Conservation (phyloP, 75 land plant genomes). For the Ceratopteris richardii region DNA sequence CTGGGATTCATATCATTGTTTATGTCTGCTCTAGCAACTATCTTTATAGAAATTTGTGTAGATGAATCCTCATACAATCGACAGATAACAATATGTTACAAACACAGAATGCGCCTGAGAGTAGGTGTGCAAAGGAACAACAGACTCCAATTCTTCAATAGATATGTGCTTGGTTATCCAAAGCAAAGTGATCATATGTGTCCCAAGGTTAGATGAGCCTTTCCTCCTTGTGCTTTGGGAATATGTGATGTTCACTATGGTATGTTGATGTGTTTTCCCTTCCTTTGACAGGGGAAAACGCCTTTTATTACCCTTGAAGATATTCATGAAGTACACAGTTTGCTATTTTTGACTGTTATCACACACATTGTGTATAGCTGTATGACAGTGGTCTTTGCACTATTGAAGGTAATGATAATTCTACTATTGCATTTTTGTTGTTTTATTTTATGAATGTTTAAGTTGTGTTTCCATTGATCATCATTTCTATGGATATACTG, state of each 20-base stretch:
- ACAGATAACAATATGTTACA: no score
- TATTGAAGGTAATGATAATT: conserved; percentile 12
- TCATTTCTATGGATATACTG: no score
- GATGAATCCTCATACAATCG: neutral
- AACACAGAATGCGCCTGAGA: no score
- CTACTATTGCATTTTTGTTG: neutral
- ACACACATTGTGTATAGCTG: conserved; percentile 18
- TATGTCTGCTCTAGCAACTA: conserved; percentile 6
- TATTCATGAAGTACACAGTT: conserved; percentile 16
- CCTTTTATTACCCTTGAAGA: conserved; percentile 13
- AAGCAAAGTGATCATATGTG: no score
- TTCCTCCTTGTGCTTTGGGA: no score
- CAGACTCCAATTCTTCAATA: no score
- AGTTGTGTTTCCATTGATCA: no score
- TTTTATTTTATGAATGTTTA: no score
- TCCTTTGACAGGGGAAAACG: conserved; percentile 12
- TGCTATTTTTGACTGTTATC: conserved; percentile 18
- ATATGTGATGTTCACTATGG: no score
- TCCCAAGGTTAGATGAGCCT: no score
- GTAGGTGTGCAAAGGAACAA: no score
- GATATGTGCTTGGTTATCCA: no score
- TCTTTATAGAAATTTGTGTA: conserved; percentile 10
- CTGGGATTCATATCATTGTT: conserved; percentile 22
- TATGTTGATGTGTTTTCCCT: neutral
- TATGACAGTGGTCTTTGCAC: conserved; percentile 14